Conservation (phyloP, 1,284 basidiomycete genomes). For the Ganoderma sp. region DNA sequence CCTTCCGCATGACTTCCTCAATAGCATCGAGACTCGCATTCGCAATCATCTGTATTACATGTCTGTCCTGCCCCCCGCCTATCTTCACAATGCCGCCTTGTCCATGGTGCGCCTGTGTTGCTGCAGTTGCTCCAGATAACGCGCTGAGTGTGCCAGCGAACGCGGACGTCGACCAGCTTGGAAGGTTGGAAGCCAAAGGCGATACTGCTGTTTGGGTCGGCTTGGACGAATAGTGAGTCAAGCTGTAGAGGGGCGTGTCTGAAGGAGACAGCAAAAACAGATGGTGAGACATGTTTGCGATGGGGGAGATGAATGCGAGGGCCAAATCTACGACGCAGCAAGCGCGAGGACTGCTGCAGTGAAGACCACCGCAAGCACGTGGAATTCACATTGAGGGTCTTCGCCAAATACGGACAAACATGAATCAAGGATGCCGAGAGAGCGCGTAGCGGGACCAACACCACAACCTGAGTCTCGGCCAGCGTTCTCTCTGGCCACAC, state of each 20-base stretch:
- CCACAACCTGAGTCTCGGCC: constrained; percentile 1
- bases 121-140: constrained; percentile 79
- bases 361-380: constrained; percentile 9
- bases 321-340: background rate
- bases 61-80: constrained; percentile 80
- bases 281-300: constrained; percentile 75
- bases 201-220: constrained; percentile 63
- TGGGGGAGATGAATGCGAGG: background rate
- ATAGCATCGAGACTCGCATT: constrained; percentile 92
- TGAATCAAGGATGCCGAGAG: background rate
- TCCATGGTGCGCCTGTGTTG: constrained; percentile 63
- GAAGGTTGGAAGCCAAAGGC: constrained; percentile 77
- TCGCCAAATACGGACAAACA: constrained; percentile 20
- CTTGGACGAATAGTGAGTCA: constrained; percentile 80
- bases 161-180: constrained; percentile 85
- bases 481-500: background rate
- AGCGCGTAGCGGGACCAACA: background rate
- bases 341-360: background rate
- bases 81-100: constrained; percentile 62
- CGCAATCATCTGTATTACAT: constrained; percentile 97
- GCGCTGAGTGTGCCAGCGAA: constrained; percentile 88
- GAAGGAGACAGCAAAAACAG: constrained; percentile 82
- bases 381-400: constrained; percentile 4
- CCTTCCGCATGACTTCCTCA: constrained; percentile 88
- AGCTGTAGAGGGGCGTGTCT: constrained; percentile 80